Percentiles rank a stretch among this genome's conserved stretches.
Conservation (phyloP, 805 yeast genomes). For the Tetrapisispora iriomotensis region DNA sequence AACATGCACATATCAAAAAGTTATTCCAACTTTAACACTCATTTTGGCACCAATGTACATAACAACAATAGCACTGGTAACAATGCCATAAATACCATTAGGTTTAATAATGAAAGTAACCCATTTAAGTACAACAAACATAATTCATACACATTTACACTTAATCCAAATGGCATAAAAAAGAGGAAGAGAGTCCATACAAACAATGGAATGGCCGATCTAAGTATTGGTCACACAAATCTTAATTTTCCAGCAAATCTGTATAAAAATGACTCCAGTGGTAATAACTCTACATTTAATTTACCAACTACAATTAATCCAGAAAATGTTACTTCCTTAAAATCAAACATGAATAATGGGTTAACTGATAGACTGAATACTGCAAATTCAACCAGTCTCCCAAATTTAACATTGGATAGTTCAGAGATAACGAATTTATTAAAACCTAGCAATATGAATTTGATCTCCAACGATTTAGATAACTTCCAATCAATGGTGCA, state of each 20-base stretch:
- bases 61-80: slow-evolving; percentile 2
- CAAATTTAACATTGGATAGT: slow-evolving; percentile 14
- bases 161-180: slow-evolving; percentile 28
- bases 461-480: not conserved
- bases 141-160: slow-evolving; percentile 13
- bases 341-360: not conserved
- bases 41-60: too few relatives aligned
- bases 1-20: not conserved
- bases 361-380: not conserved
- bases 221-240: not conserved
- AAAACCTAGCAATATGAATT: not conserved
- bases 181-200: slow-evolving; percentile 12
- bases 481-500: not conserved
- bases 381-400: slow-evolving; percentile 11
- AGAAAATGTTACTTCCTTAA: not conserved
- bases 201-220: not conserved
- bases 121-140: not conserved
- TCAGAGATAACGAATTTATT: slow-evolving; percentile 11
- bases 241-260: not conserved
- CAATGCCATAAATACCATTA: too few relatives aligned
- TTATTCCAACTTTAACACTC: not conserved
- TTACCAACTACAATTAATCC: too few relatives aligned
- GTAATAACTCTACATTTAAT: not conserved
- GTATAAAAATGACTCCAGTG: not conserved
- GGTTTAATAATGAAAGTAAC: too few relatives aligned